phyloP scores from a whole-genome alignment of 306 rosid genomes.

The Neltuma alba region DNA sequence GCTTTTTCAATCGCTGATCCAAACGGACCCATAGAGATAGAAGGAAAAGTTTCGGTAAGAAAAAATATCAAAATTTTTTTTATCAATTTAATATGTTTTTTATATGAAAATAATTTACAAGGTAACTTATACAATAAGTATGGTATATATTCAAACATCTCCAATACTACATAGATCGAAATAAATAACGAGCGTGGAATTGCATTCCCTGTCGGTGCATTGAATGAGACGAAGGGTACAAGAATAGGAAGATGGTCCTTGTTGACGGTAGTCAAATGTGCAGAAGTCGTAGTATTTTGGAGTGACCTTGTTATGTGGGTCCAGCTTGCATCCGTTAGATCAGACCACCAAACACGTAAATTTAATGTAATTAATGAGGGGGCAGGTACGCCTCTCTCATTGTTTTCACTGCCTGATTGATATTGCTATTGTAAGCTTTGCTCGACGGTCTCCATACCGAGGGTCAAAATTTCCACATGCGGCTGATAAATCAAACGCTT shows the following conservation, averaged over 20 bases:
- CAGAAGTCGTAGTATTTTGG: not conserved
- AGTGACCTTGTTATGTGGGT: not conserved
- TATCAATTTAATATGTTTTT: too few relatives aligned
- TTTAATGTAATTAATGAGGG: not conserved
- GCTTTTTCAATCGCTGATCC: too few relatives aligned
- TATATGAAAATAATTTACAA: too few relatives aligned
- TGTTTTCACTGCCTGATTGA: not conserved
- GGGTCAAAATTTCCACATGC: not conserved
- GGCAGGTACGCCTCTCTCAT: not conserved
- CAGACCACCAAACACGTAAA: not conserved
- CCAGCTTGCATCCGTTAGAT: not conserved
- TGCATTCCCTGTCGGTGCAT: not conserved
- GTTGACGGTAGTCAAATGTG: not conserved
- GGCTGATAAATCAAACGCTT: not conserved
- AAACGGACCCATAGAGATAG: too few relatives aligned
- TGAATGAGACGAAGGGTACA: not conserved
- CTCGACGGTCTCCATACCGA: not conserved
- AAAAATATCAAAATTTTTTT: too few relatives aligned
- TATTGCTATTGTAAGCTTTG: not conserved
- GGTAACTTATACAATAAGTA: too few relatives aligned
- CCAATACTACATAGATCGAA: too few relatives aligned
- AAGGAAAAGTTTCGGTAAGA: too few relatives aligned
- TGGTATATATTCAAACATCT: too few relatives aligned
- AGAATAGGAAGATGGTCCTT: not conserved
- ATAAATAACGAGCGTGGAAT: not conserved